Conservation (phyloP, 2,329 filamentous ascomycete genomes). For the Fusarium sp. region DNA sequence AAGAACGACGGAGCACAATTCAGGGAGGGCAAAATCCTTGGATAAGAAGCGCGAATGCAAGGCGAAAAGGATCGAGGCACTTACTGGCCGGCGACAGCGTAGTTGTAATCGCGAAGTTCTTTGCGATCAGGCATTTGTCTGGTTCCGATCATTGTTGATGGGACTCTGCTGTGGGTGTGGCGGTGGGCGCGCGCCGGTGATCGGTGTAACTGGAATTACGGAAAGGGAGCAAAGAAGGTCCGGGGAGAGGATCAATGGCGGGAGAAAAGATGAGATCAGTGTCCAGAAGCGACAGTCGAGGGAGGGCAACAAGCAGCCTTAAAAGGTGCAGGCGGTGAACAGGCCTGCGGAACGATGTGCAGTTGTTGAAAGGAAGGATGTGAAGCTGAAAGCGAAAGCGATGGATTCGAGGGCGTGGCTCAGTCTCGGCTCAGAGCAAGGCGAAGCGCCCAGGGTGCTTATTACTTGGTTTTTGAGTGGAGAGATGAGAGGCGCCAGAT, state of each 20-base stretch:
- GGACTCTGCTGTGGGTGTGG: constrained; percentile 30
- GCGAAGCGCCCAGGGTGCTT: constrained; percentile 31
- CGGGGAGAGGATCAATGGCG: constrained; percentile 7
- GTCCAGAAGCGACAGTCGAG: constrained; percentile 34
- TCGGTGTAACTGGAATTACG: constrained; percentile 22
- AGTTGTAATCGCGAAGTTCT: constrained; percentile 76
- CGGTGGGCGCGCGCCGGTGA: constrained; percentile 27
- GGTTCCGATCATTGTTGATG: constrained; percentile 47
- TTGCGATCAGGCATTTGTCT: constrained; percentile 66
- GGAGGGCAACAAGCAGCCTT: constrained; percentile 21
- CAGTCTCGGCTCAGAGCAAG: constrained; percentile 37
- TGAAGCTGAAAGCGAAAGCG: constrained; percentile 28
- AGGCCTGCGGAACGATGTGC: constrained; percentile 20
- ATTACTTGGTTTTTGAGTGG: constrained; percentile 25
- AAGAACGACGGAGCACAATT: constrained; percentile 12
- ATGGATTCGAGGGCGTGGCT: constrained; percentile 34
- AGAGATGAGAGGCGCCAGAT: constrained; percentile 12
- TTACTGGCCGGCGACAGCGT: constrained; percentile 88
- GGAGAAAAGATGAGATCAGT: constrained; percentile 9
- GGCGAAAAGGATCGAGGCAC: constrained; percentile 53
- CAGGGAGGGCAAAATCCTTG: constrained; percentile 7
- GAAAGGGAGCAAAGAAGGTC: constrained; percentile 3
- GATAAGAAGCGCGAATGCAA: constrained; percentile 13
- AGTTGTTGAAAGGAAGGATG: constrained; percentile 33
- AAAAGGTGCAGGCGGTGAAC: constrained; percentile 28